Conservation (phyloP, 2,329 filamentous ascomycete genomes). For the Leptographium wingfieldii region DNA sequence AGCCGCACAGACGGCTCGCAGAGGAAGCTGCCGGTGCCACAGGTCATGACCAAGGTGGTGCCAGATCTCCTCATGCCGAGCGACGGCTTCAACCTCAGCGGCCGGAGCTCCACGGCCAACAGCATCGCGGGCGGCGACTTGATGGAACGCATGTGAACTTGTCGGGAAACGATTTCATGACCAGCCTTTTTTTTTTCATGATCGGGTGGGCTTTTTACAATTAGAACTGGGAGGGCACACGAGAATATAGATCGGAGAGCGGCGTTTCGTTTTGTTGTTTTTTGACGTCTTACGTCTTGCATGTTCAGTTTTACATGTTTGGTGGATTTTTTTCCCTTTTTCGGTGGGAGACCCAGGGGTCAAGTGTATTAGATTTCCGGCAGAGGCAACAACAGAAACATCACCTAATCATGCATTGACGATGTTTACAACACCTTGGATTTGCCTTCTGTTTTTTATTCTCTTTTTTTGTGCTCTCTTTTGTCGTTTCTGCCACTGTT, state of each 20-base stretch:
- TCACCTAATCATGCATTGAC: not conserved
- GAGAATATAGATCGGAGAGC: slow-evolving; percentile 2
- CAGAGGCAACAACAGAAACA: not conserved
- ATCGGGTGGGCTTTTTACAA: not conserved
- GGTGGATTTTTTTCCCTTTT: not conserved
- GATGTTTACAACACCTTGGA: not conserved
- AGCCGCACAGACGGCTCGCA: slow-evolving; percentile 76
- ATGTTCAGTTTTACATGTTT: not conserved
- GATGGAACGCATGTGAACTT: slow-evolving; percentile 16
- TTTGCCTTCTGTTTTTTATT: not conserved
- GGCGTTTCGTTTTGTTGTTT: slow-evolving; percentile 1
- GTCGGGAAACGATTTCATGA: not conserved
- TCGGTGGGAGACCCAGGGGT: not conserved
- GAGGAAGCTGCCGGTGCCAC: slow-evolving; percentile 81
- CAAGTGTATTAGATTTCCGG: not conserved
- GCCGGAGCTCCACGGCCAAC: slow-evolving; percentile 63
- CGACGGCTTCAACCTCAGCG: slow-evolving; percentile 55
- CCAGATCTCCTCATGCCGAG: slow-evolving; percentile 67
- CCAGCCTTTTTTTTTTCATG: not conserved
- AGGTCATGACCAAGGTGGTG: slow-evolving; percentile 69
- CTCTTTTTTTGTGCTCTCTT: too few relatives aligned
- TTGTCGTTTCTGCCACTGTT: too few relatives aligned
- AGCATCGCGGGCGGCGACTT: slow-evolving; percentile 65
- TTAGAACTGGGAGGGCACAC: not conserved
- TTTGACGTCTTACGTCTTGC: not conserved